phyloP scores from a whole-genome alignment of 2,329 filamentous ascomycete genomes.

The Fusarium stilboides region DNA sequence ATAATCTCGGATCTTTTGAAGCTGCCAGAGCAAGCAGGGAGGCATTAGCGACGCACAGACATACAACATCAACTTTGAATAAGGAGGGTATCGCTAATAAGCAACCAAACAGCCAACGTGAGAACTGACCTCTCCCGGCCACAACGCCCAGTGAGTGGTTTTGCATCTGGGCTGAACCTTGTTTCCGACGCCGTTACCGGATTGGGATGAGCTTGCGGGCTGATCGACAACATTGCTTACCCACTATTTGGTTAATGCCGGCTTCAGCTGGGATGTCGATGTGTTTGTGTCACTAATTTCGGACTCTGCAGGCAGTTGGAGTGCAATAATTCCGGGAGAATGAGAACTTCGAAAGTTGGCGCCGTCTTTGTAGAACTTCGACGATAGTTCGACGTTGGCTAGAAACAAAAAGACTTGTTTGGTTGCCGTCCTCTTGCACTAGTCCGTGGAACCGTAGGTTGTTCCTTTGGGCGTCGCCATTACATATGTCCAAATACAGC shows the following conservation, averaged over 20 bases:
- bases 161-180: slow-evolving; percentile 42
- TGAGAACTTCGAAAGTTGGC: slow-evolving; percentile 14
- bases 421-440: slow-evolving; percentile 24
- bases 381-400: slow-evolving; percentile 14
- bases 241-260: slow-evolving; percentile 33
- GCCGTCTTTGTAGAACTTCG: slow-evolving; percentile 10
- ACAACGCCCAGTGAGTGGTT: slow-evolving; percentile 24
- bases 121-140: slow-evolving; percentile 26
- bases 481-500: slow-evolving; percentile 14
- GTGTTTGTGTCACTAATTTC: slow-evolving; percentile 31
- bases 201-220: slow-evolving; percentile 35
- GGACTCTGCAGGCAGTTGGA: slow-evolving; percentile 13
- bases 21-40: slow-evolving; percentile 32
- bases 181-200: slow-evolving; percentile 33
- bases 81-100: slow-evolving; percentile 23
- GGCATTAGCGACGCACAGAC: slow-evolving; percentile 33
- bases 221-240: slow-evolving; percentile 32
- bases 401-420: slow-evolving; percentile 13
- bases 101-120: slow-evolving; percentile 20
- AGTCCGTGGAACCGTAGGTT: slow-evolving; percentile 11
- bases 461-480: slow-evolving; percentile 7
- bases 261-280: slow-evolving; percentile 31
- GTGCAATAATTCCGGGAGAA: slow-evolving; percentile 8
- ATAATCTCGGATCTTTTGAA: slow-evolving; percentile 35
- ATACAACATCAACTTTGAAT: slow-evolving; percentile 20